A percentile compares a stretch with the other conserved stretches of the same genome.
Evolutionary conservation across 169 alveolate genomes (phyloP).

Genomic region (Plasmodium gallinaceum): DNA sequence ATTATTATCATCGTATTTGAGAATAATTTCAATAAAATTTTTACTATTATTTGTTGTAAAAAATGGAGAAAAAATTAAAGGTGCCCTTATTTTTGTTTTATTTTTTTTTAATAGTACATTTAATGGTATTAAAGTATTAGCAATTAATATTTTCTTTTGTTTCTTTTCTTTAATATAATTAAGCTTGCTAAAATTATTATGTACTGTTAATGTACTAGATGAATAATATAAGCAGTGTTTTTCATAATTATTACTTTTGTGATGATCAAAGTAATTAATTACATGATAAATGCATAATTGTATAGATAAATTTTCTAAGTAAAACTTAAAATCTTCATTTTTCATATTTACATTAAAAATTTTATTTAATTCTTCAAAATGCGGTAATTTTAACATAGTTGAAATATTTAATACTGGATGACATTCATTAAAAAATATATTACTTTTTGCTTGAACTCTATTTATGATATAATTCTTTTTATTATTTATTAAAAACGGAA

Average conservation of each 20-base stretch:
- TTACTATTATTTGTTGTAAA: constrained; percentile 12
- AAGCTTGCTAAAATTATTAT: neutral
- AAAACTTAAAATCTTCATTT: constrained; percentile 11
- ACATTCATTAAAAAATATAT: constrained; percentile 14
- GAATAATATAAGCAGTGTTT: neutral
- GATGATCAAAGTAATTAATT: neutral
- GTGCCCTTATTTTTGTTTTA: constrained; percentile 25
- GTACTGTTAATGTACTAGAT: neutral
- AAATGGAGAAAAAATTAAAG: constrained; percentile 38
- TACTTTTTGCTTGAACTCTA: constrained; percentile 46
- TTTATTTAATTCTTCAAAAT: constrained; percentile 4
- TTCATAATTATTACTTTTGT: neutral
- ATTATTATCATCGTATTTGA: constrained; percentile 25
- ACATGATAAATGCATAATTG: constrained; percentile 46
- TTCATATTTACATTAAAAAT: neutral
- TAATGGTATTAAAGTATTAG: constrained; percentile 51
- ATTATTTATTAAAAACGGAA: constrained; percentile 17
- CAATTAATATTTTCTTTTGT: constrained; percentile 2
- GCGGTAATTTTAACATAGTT: constrained; percentile 24
- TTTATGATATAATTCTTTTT: constrained; percentile 27
- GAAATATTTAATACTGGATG: constrained; percentile 18
- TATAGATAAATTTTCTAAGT: constrained; percentile 43
- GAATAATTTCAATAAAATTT: constrained; percentile 37
- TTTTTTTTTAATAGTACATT: constrained; percentile 27
- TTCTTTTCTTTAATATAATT: neutral